Percentiles rank a stretch among this genome's conserved stretches.
Conservation (phyloP, 1,139 yeast genomes). For the Magnusiomyces magnusii region DNA sequence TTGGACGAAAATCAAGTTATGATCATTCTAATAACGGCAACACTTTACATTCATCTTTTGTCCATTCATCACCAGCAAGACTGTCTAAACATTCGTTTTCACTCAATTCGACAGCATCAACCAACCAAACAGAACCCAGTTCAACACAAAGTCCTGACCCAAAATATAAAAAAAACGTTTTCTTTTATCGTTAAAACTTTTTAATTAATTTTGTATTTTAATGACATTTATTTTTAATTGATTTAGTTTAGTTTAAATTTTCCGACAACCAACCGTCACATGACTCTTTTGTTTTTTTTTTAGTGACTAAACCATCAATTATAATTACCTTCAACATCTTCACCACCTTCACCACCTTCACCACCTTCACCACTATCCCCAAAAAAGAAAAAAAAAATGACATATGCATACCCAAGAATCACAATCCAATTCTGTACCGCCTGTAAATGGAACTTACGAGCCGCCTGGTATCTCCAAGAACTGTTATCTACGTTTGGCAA, state of each 20-base stretch:
- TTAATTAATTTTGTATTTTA: not conserved
- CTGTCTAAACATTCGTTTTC: not conserved
- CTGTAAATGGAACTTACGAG: slow-evolving; percentile 61
- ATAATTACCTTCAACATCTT: not conserved
- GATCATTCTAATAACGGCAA: not conserved
- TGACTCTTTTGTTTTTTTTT: too few species aligned
- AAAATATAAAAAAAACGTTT: not conserved
- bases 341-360: not conserved
- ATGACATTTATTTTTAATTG: not conserved
- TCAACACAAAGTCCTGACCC: not conserved
- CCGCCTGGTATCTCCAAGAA: slow-evolving; percentile 61
- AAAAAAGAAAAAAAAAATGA: not conserved
- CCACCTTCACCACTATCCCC: not conserved
- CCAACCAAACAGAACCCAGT: not conserved
- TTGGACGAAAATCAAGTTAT: not conserved
- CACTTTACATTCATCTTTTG: not conserved
- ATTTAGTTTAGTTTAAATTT: too few species aligned
- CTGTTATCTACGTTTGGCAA: slow-evolving; percentile 51
- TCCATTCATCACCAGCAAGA: not conserved
- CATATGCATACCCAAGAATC: slow-evolving; percentile 37
- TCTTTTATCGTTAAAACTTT: not conserved
- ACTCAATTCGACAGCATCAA: not conserved
- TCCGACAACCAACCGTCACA: too few species aligned
- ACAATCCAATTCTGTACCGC: slow-evolving; percentile 50
- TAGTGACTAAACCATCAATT: too few species aligned